phyloP scores from a whole-genome alignment of 305 asterid species.

The Andrographis paniculata region DNA sequence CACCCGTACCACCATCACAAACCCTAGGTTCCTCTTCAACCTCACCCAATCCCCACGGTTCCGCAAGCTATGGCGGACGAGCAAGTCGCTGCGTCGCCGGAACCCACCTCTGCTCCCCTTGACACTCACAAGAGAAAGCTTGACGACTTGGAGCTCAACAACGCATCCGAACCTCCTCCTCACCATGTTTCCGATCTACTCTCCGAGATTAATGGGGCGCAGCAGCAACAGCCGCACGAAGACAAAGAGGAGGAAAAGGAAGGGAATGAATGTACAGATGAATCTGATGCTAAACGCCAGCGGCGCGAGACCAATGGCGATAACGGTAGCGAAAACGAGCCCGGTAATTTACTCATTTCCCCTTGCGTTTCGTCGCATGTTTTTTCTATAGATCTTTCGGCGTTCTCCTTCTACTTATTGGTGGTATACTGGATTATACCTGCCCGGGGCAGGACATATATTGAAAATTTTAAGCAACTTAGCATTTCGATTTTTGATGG shows the following conservation, averaged over 20 bases:
- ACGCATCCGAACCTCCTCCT: conserved; percentile 26
- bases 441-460: conserved; percentile 1
- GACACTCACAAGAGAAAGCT: conserved; percentile 75
- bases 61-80: conserved; percentile 62
- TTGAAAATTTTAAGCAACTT: conserved; percentile 3
- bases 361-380: not conserved
- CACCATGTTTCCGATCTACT: conserved; percentile 25
- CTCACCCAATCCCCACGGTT: conserved; percentile 18
- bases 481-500: not conserved
- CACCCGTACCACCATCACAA: no score
- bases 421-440: not conserved
- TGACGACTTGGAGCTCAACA: conserved; percentile 58
- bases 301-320: conserved; percentile 48
- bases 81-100: conserved; percentile 29
- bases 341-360: conserved; percentile 26
- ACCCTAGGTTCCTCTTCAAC: conserved; percentile 34
- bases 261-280: conserved; percentile 39
- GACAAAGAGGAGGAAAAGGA: conserved; percentile 7
- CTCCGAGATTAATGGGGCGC: conserved; percentile 23
- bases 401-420: conserved; percentile 3
- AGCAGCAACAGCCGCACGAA: no score
- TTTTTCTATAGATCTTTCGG: not conserved
- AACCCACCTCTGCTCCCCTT: conserved; percentile 22
- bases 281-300: conserved; percentile 61
- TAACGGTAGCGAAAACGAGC: conserved; percentile 26